Conservation (phyloP, 1,284 basidiomycete species). For the Heterobasidion annosum region DNA sequence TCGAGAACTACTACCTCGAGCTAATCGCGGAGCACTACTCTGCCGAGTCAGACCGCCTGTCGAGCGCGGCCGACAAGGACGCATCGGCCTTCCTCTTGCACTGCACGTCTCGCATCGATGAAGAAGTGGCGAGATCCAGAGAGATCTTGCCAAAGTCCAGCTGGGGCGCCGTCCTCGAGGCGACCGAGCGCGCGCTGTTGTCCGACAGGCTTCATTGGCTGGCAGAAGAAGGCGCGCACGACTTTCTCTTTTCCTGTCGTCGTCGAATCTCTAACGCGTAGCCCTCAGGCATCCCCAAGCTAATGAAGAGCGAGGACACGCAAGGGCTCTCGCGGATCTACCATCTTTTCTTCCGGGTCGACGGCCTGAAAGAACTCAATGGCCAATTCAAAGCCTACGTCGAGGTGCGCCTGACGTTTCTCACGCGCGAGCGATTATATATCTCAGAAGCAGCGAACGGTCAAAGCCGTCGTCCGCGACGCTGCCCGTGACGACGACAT, state of each 20-base stretch:
- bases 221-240: constrained; percentile 39
- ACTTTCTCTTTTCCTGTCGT: background rate
- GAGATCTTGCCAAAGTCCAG: constrained; percentile 43
- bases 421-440: background rate
- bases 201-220: constrained; percentile 46
- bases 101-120: constrained; percentile 34
- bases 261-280: background rate
- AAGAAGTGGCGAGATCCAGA: constrained; percentile 48
- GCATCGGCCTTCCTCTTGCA: constrained; percentile 49
- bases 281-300: constrained; percentile 46
- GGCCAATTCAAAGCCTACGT: constrained; percentile 56
- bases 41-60: constrained; percentile 34
- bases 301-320: constrained; percentile 44
- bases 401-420: constrained; percentile 26
- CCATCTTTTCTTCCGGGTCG: constrained; percentile 52
- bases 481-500: constrained; percentile 58
- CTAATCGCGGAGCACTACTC: constrained; percentile 43
- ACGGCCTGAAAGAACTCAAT: constrained; percentile 44
- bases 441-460: constrained; percentile 30
- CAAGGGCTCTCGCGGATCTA: constrained; percentile 52
- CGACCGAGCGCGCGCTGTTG: constrained; percentile 45
- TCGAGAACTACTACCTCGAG: constrained; percentile 46
- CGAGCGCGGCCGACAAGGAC: constrained; percentile 28
- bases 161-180: constrained; percentile 37
- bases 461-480: constrained; percentile 54